Conservation (phyloP, 176 grass and related monocot genomes). For the Triticum dicoccoides region DNA sequence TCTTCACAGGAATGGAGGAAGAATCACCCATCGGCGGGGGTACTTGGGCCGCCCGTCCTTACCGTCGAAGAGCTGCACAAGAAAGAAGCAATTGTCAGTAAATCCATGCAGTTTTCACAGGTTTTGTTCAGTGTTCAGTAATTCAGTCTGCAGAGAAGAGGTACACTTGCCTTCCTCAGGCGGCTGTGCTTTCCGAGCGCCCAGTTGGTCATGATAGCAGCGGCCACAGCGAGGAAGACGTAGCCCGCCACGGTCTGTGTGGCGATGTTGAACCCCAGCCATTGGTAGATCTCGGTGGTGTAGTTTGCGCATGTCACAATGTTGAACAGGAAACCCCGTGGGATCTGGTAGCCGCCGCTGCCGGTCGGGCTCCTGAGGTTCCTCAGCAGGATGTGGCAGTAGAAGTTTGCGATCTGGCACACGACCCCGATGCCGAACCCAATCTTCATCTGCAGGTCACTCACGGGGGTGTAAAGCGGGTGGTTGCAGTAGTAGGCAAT, state of each 20-base stretch:
- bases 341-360: conserved; percentile 89
- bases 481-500: conserved; percentile 96
- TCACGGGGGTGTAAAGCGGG: conserved; percentile 78
- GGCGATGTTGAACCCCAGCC: conserved; percentile 92
- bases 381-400: conserved; percentile 91
- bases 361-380: conserved; percentile 85
- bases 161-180: conserved; percentile 72
- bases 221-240: conserved; percentile 71
- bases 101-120: background rate
- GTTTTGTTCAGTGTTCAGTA: background rate
- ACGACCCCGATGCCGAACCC: conserved; percentile 79
- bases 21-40: conserved; percentile 85
- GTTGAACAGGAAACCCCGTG: conserved; percentile 90
- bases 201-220: conserved; percentile 95
- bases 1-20: conserved; percentile 83
- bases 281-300: conserved; percentile 98
- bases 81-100: conserved; percentile 21
- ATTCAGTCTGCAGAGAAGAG: background rate
- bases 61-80: conserved; percentile 84
- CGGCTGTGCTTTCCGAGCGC: conserved; percentile 78
- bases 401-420: conserved; percentile 85
- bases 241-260: conserved; percentile 90
- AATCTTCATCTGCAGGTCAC: conserved; percentile 83
- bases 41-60: conserved; percentile 80
- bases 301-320: conserved; percentile 96